Conservation (phyloP, 345 rosid genomes). For the Angophora floribunda region DNA sequence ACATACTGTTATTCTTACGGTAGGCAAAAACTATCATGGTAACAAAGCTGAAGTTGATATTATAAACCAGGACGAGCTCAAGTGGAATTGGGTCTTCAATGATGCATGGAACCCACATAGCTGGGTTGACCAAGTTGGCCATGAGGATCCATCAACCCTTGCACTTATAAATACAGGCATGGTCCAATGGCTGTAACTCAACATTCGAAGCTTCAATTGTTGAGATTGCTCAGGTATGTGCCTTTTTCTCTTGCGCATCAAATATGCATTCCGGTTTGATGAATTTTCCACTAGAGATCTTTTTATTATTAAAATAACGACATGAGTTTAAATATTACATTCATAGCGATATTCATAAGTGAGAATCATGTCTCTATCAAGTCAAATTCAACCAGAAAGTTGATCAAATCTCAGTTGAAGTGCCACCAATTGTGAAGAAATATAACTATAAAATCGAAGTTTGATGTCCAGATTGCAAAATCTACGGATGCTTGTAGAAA, state of each 20-base stretch:
- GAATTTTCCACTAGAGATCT: not conserved
- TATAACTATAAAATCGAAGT: not conserved
- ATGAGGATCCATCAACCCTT: not conserved
- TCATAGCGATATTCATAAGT: not conserved
- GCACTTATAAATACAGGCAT: not conserved
- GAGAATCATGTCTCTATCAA: not conserved
- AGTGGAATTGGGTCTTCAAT: not conserved
- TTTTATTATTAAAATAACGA: not conserved
- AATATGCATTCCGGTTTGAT: not conserved
- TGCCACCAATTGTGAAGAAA: not conserved
- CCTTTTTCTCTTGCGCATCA: not conserved
- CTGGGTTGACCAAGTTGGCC: not conserved
- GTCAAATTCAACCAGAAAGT: not conserved
- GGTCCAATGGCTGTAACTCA: not conserved
- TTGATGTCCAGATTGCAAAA: not conserved
- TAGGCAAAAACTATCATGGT: rapidly evolving
- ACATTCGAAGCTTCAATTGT: not conserved
- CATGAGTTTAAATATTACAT: not conserved
- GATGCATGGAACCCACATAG: not conserved
- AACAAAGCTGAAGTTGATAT: not conserved
- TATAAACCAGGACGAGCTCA: not conserved
- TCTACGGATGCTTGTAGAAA: not conserved
- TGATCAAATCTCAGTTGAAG: not conserved
- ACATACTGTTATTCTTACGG: too few relatives aligned
- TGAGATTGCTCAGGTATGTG: not conserved